A percentile compares a stretch with the other conserved stretches of the same genome.
phyloP scores from a whole-genome alignment of 352 stramenopile species.

The Globisporangium yorkense region DNA sequence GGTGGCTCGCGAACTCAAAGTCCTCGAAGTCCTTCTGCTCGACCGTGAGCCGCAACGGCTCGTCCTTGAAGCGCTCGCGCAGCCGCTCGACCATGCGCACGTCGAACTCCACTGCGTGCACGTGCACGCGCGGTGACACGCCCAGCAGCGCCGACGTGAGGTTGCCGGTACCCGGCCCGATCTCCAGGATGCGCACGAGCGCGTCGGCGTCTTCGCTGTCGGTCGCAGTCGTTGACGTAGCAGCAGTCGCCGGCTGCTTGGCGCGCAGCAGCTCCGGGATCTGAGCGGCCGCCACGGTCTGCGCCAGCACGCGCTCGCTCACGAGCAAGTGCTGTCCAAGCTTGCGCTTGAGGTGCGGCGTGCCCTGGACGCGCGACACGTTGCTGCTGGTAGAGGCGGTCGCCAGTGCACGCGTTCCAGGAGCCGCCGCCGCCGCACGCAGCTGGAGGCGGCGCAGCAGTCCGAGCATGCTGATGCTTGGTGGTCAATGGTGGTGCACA shows the following conservation, averaged over 20 bases:
- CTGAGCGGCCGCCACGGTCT: slow-evolving; percentile 58
- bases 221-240: background rate
- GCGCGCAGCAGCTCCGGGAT: slow-evolving; percentile 26
- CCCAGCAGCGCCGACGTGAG: slow-evolving; percentile 74
- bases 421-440: background rate
- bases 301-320: slow-evolving; percentile 45
- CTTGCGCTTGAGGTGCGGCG: slow-evolving; percentile 75
- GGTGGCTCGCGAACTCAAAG: slow-evolving; percentile 28
- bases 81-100: slow-evolving; percentile 67
- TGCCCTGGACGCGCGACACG: slow-evolving; percentile 43
- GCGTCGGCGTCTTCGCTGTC: background rate
- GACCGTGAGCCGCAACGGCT: slow-evolving; percentile 22
- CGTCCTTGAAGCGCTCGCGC: slow-evolving; percentile 42
- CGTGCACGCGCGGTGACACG: slow-evolving; percentile 32
- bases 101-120: slow-evolving; percentile 77
- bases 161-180: slow-evolving; percentile 82
- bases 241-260: slow-evolving; percentile 8
- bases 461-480: background rate
- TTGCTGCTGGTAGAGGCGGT: slow-evolving; percentile 9
- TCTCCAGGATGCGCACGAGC: slow-evolving; percentile 65
- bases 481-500: background rate
- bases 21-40: slow-evolving; percentile 39
- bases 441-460: slow-evolving; percentile 39
- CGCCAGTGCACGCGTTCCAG: background rate
- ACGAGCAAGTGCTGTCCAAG: slow-evolving; percentile 80